These are phyloP conservation scores for Penicillium sp. DNA, from an alignment of 2,329 filamentous ascomycete genomes.

Conservation along the genomic window DNA sequence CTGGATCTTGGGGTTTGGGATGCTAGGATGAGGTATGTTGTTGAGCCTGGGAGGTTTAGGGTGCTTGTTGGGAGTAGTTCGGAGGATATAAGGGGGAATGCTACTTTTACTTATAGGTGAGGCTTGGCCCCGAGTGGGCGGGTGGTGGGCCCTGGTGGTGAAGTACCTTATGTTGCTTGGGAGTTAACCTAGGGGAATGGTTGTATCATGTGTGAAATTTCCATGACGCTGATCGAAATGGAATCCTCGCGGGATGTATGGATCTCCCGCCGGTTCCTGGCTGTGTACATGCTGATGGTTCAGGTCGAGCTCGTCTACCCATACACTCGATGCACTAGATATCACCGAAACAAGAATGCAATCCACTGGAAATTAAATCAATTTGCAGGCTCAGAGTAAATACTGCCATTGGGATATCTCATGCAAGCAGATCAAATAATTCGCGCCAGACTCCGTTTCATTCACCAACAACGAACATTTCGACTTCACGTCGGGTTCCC, in stretches of 20 bases:
- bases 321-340: no score
- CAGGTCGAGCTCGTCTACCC: background rate
- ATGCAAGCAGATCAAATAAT: background rate
- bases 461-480: background rate
- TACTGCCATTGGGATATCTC: background rate
- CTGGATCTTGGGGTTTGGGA: conserved; percentile 56
- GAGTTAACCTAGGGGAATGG: no score
- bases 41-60: conserved; percentile 66
- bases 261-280: no score
- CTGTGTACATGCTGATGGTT: no score
- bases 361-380: background rate
- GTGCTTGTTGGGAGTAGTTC: conserved; percentile 57
- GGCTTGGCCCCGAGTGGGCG: no score
- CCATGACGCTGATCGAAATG: no score
- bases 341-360: no score
- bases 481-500: background rate
- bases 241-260: no score
- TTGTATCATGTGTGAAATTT: background rate
- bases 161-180: no score
- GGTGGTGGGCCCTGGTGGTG: no score
- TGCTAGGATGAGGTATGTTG: conserved; percentile 63
- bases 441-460: background rate
- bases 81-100: conserved; percentile 34
- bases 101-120: conserved; percentile 31
- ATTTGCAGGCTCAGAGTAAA: background rate